These are phyloP conservation scores for Beauveria australis DNA, from an alignment of 2,329 filamentous ascomycete genomes.

Conservation along the genomic window DNA sequence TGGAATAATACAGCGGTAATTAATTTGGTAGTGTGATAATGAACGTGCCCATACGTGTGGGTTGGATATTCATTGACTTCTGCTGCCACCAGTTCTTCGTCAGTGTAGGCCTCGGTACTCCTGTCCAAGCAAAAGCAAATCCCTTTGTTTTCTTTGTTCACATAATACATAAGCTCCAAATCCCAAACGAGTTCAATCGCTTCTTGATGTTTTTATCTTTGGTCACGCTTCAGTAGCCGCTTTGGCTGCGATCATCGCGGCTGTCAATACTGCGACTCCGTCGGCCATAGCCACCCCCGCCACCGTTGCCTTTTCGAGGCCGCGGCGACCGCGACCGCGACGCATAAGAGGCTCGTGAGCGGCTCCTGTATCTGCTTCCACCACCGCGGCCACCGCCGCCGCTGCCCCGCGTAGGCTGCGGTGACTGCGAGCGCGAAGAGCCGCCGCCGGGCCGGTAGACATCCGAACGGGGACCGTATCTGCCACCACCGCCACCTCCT, in stretches of 20 bases:
- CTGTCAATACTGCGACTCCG: conserved; percentile 37
- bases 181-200: background rate
- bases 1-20: background rate
- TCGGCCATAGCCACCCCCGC: conserved; percentile 27
- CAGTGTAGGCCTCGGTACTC: background rate
- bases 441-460: conserved; percentile 55
- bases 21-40: background rate
- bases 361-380: conserved; percentile 35
- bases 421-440: conserved; percentile 25
- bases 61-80: too few relatives aligned
- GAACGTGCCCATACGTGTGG: background rate
- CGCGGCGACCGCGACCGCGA: conserved; percentile 43
- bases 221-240: conserved; percentile 20
- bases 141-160: background rate
- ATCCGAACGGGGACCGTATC: conserved; percentile 40
- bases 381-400: conserved; percentile 19
- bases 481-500: conserved; percentile 20
- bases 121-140: background rate
- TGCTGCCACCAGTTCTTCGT: background rate
- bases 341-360: conserved; percentile 35
- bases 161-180: background rate
- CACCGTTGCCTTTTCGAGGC: conserved; percentile 24
- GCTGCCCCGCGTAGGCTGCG: background rate
- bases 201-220: background rate
- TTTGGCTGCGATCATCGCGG: conserved; percentile 27